These are phyloP conservation scores for Cicer yamashitae DNA, from an alignment of 306 rosid genomes.

Conservation along the genomic window DNA sequence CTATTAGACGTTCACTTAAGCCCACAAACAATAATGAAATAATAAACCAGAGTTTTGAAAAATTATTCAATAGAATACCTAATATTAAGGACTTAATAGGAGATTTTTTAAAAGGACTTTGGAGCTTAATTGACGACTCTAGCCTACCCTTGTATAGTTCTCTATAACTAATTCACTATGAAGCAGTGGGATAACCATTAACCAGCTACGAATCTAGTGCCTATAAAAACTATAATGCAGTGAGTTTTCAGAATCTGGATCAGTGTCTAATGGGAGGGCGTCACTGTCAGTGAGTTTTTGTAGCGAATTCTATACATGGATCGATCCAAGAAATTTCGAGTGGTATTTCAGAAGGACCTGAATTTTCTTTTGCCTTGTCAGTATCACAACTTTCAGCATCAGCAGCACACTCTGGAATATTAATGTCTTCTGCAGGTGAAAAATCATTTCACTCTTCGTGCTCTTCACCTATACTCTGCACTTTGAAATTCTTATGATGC, in stretches of 20 bases:
- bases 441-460: slow-evolving; percentile 38
- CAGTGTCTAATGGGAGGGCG: slow-evolving; percentile 58
- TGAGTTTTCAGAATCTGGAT: slow-evolving; percentile 15
- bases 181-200: background rate
- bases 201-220: background rate
- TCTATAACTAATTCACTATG: too few relatives aligned
- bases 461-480: slow-evolving; percentile 15
- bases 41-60: too few relatives aligned
- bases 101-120: too few relatives aligned
- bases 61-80: too few relatives aligned
- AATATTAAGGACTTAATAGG: too few relatives aligned
- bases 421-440: slow-evolving; percentile 39
- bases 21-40: too few relatives aligned
- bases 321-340: slow-evolving; percentile 53
- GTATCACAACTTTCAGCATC: slow-evolving; percentile 31
- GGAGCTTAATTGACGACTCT: too few relatives aligned
- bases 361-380: slow-evolving; percentile 36
- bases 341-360: slow-evolving; percentile 47
- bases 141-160: too few relatives aligned
- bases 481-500: slow-evolving; percentile 34
- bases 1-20: too few relatives aligned
- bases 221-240: too few relatives aligned
- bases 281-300: slow-evolving; percentile 62
- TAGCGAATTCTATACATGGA: slow-evolving; percentile 85
- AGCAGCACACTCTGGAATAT: slow-evolving; percentile 33